Evolutionary conservation across 306 rosid species (phyloP), one percentile per base, ranked within the genome.

Genomic region (Medicago lupulina): DNA sequence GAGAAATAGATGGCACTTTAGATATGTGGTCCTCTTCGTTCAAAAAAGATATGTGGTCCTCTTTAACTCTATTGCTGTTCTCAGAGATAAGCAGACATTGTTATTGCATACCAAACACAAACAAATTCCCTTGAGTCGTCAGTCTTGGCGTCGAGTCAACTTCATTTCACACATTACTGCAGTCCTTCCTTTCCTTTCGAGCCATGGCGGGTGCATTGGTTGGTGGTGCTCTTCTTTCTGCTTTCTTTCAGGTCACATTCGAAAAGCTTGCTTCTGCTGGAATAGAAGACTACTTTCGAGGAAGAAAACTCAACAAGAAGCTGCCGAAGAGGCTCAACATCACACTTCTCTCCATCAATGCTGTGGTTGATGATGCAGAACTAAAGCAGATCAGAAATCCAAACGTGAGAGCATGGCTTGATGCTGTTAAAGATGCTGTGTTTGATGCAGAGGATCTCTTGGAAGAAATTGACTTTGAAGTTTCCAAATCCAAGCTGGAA

Each of bases 311-410:
- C 58, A 16, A 51, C 16, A 4, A 50, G 0, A 51, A n/a, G 3
- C 23, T 49, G 0, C 9, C 15, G 3, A 49, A 49, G 54, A 49
- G 5, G 5, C 54, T 74, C 5, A 46, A 46, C 49, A 28, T 46
- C 70, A 46, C 7, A 19, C 19, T 46, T 17, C 19, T 74, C 1
- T 46, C 34, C 39, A 74, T 74, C 60, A 47, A 74, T 46, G 78
- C 19, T 61, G 70, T 61, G 9, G 15, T 61, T 7, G 78, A 74
- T 46, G 78, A 74, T 74, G 78, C 78, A 61, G 78, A 74, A 13
- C 36, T 15, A 1, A 74, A 61, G 70, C 78, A 74, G 61, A 7
- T 74, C 38, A 61, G 34, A 25, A 11, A 60, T 16, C 14, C 28
- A 25, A 0, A 3, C 8, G 70, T 74, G 36, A 61, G 31, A 16